These are phyloP conservation scores for Euryodendron excelsum DNA, from an alignment of 148 eudicot genomes.

Conservation along the genomic window DNA sequence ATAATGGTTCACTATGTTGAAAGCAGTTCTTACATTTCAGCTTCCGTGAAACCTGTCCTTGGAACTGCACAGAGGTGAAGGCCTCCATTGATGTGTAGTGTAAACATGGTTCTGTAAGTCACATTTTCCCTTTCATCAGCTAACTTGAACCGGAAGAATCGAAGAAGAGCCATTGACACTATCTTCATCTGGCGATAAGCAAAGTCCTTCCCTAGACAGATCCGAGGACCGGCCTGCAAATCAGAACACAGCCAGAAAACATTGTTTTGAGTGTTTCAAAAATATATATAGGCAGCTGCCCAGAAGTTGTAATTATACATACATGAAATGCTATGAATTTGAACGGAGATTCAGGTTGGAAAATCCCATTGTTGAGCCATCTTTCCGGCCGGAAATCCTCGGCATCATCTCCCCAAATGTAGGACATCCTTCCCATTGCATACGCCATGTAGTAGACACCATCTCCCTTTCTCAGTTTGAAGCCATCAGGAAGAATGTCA, in stretches of 20 bases:
- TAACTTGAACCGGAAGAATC: constrained; percentile 52
- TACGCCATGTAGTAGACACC: constrained; percentile 54
- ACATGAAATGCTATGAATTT: constrained; percentile 77
- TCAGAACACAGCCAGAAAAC: not conserved
- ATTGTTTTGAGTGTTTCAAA: not conserved
- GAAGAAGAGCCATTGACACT: constrained; percentile 46
- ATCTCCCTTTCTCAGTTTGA: constrained; percentile 60
- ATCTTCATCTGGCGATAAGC: constrained; percentile 91
- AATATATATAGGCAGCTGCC: not conserved
- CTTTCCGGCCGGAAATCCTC: constrained; percentile 76
- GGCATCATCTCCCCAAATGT: constrained; percentile 80
- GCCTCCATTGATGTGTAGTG: constrained; percentile 69
- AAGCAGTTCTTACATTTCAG: not conserved
- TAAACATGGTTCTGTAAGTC: constrained; percentile 67
- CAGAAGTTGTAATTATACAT: not conserved
- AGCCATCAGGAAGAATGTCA: constrained; percentile 71
- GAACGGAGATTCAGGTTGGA: constrained; percentile 78
- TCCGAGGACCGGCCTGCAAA: constrained; percentile 72
- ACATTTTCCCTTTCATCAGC: constrained; percentile 42
- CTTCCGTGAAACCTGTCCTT: constrained; percentile 19
- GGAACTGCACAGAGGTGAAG: constrained; percentile 59
- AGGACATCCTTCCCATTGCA: constrained; percentile 74
- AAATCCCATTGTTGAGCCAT: constrained; percentile 71
- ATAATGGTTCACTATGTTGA: too few species aligned
- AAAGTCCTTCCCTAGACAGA: constrained; percentile 75